Percentiles rank a stretch among this genome's conserved stretches.
These are phyloP conservation scores for Yamadazyma insecticola DNA, from an alignment of 805 yeast species.

Conservation along the genomic window DNA sequence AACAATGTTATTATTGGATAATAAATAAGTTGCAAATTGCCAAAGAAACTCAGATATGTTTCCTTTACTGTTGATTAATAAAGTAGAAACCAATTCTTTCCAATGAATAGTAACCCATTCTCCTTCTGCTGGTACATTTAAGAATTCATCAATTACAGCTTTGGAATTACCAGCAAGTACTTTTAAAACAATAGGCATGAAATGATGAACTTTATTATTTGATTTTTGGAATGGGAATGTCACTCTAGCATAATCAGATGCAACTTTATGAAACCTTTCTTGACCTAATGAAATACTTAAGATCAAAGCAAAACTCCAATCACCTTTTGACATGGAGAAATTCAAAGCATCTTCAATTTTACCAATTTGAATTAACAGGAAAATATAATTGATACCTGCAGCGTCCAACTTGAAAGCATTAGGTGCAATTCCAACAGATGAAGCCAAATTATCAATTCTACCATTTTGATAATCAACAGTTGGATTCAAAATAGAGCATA, in stretches of 20 bases:
- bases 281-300: constrained; percentile 64
- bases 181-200: constrained; percentile 56
- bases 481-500: constrained; percentile 41
- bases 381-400: constrained; percentile 28
- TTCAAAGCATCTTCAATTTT: constrained; percentile 62
- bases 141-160: constrained; percentile 48
- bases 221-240: constrained; percentile 37
- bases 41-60: constrained; percentile 35
- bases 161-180: constrained; percentile 59
- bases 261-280: constrained; percentile 53
- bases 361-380: constrained; percentile 51
- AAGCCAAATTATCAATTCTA: constrained; percentile 11
- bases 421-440: constrained; percentile 21
- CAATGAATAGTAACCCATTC: constrained; percentile 51
- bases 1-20: constrained; percentile 16
- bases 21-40: constrained; percentile 49
- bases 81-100: constrained; percentile 38
- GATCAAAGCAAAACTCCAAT: constrained; percentile 75
- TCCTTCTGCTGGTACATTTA: constrained; percentile 34
- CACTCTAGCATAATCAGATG: constrained; percentile 53
- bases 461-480: constrained; percentile 23
- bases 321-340: constrained; percentile 55
- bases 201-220: constrained; percentile 35
- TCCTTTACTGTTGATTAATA: constrained; percentile 33
- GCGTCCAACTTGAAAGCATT: constrained; percentile 41